Conservation (phyloP, 1,139 yeast genomes). For the Candida anutae region DNA sequence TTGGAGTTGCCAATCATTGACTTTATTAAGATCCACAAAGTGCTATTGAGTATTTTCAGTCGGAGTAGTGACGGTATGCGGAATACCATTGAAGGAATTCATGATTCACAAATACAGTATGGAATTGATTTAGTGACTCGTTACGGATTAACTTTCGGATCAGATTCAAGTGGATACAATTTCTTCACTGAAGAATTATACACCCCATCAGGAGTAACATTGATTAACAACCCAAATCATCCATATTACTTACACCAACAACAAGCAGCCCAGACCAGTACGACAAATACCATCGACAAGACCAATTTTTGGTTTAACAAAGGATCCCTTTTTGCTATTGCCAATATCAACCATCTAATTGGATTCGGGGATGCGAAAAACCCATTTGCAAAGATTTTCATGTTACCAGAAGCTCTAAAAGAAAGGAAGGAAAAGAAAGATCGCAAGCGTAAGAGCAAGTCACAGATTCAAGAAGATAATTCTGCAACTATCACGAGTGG, state of each 20-base stretch:
- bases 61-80: slow-evolving; percentile 6
- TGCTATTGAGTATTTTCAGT: slow-evolving; percentile 41
- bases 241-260: slow-evolving; percentile 26
- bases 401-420: slow-evolving; percentile 60
- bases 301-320: slow-evolving; percentile 70
- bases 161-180: slow-evolving; percentile 58
- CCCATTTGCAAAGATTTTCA: slow-evolving; percentile 68
- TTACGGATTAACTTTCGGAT: slow-evolving; percentile 65
- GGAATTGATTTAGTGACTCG: slow-evolving; percentile 60
- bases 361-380: slow-evolving; percentile 72
- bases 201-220: slow-evolving; percentile 20
- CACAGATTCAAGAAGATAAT: slow-evolving; percentile 9
- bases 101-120: slow-evolving; percentile 38
- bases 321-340: slow-evolving; percentile 66
- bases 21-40: slow-evolving; percentile 59
- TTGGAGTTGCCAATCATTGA: slow-evolving; percentile 57
- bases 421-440: slow-evolving; percentile 70
- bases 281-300: slow-evolving; percentile 42
- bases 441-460: slow-evolving; percentile 44
- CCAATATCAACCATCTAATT: slow-evolving; percentile 63
- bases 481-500: slow-evolving; percentile 10
- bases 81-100: slow-evolving; percentile 21
- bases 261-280: slow-evolving; percentile 14
- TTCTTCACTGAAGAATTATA: slow-evolving; percentile 46
- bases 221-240: slow-evolving; percentile 21